These are phyloP conservation scores for Alternaria consortialis DNA, from an alignment of 2,329 filamentous ascomycete genomes.

Conservation along the genomic window DNA sequence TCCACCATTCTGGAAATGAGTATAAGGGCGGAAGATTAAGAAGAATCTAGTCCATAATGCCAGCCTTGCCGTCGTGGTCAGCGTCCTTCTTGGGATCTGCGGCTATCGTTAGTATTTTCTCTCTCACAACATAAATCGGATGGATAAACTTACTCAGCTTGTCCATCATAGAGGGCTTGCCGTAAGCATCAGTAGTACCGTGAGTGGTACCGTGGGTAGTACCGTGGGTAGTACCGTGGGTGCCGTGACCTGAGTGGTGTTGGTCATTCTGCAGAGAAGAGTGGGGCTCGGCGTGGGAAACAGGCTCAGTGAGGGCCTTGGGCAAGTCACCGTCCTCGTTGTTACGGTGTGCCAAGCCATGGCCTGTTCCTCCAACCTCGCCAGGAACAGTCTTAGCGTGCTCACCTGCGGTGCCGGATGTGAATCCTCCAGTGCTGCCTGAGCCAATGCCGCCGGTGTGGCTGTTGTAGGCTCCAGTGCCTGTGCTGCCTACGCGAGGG, in stretches of 20 bases:
- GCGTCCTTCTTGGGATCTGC: conserved; percentile 61
- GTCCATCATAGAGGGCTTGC: conserved; percentile 59
- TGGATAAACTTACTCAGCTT: conserved; percentile 51
- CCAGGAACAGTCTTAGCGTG: conserved; percentile 6
- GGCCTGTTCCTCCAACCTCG: conserved; percentile 3
- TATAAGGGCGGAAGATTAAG: background rate
- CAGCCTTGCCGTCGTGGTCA: conserved; percentile 63
- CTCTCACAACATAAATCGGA: background rate
- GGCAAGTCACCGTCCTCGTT: conserved; percentile 15
- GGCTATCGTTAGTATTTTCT: background rate
- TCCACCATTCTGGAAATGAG: background rate
- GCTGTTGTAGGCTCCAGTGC: conserved; percentile 20
- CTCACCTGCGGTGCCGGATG: conserved; percentile 6
- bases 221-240: background rate
- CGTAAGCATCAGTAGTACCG: conserved; percentile 6
- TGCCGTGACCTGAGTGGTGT: background rate
- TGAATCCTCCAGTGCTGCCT: background rate
- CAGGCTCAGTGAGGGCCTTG: conserved; percentile 16
- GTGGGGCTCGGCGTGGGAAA: conserved; percentile 17
- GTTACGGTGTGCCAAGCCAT: conserved; percentile 8
- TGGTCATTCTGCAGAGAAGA: conserved; percentile 7
- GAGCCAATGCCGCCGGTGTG: background rate
- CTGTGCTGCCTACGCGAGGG: conserved; percentile 48
- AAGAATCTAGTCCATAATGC: conserved; percentile 59
- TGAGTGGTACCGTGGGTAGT: background rate